Evolutionary conservation across 2,329 filamentous ascomycete species (phyloP), one percentile per base, ranked within the genome.

Genomic region (Neurospora crassa): DNA sequence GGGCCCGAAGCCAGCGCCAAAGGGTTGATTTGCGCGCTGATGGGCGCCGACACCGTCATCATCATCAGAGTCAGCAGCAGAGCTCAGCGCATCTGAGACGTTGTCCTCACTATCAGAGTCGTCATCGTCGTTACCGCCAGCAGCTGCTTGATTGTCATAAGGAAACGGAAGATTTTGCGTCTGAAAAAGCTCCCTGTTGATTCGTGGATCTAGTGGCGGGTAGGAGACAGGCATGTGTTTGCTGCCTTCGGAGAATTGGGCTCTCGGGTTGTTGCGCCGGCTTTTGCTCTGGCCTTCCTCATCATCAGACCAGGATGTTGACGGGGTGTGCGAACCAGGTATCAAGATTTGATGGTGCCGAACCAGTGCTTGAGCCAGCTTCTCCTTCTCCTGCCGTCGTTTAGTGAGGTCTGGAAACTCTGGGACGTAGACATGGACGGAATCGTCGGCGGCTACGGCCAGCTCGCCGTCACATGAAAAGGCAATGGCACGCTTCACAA

Each of bases 381-480:
- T 67, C 43, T 69, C 70, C 12, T 59, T 42, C 37, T 67, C 70
- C 16, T 73, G 71, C 41, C 71, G 71, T 40, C 71, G 74, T 59
- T 47, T 69, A 29, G 73, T 69, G 1, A 76, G 67, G 43, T 78
- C 77, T 11, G 77, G 77, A 40, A 77, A 77, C 68, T 78, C 76
- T 37, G 77, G 75, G 43, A 77, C 74, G 45, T 77, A 74, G 68
- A 78, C 73, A 68, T 77, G 76, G 41, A 78, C 76, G 59, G 84
- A 85, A 76, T 89, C 87, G 73, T 87, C 85, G n/a, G 85, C 84
- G 2, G 83, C 84, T 41, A 88, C 81, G 42, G 87, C 87, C 5
- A 89, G 80, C 75, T 88, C 87, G 34, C 84, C 85, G 70, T 89
- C 87, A 73, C 84, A 84, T 29, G 87, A 89, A 84, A 87, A 89